Conservation (phyloP, 495 filamentous ascomycete genomes). For the Elaphomyces granulatus region DNA sequence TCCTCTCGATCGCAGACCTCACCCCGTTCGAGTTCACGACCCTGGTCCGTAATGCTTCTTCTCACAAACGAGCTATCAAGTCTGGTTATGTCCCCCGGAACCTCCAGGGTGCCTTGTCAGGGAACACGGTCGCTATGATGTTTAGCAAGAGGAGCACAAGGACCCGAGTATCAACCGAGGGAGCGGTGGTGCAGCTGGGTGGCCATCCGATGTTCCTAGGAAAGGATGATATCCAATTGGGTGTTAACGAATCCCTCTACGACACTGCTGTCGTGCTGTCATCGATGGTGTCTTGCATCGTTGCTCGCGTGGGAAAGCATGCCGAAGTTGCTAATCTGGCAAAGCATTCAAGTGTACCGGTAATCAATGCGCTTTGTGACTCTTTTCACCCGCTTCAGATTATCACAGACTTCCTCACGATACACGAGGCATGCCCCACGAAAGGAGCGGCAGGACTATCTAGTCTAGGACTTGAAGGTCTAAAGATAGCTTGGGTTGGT, state of each 20-base stretch:
- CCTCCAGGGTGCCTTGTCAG: conserved; percentile 42
- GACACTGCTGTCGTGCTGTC: conserved; percentile 84
- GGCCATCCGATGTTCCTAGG: conserved; percentile 95
- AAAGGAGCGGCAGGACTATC: conserved; percentile 23
- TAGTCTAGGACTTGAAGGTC: conserved; percentile 56
- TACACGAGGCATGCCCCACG: conserved; percentile 57
- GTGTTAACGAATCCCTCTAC: conserved; percentile 84
- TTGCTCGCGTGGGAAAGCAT: conserved; percentile 78
- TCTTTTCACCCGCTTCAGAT: conserved; percentile 85
- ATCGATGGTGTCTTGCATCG: conserved; percentile 80
- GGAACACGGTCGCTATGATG: conserved; percentile 83
- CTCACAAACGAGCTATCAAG: conserved; percentile 67
- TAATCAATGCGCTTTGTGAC: conserved; percentile 88
- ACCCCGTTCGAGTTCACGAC: conserved; percentile 61
- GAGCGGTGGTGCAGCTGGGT: conserved; percentile 65
- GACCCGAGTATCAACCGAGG: conserved; percentile 84
- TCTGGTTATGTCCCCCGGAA: conserved; percentile 45
- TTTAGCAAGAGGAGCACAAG: conserved; percentile 91
- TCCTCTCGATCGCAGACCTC: conserved; percentile 82
- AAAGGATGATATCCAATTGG: conserved; percentile 88
- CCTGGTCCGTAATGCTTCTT: conserved; percentile 65
- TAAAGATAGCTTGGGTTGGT: conserved; percentile 91
- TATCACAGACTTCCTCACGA: conserved; percentile 83
- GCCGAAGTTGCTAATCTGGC: conserved; percentile 67
- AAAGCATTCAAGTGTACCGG: conserved; percentile 67